phyloP scores from a whole-genome alignment of 2,329 filamentous ascomycete species.

The Huntiella moniliformis region DNA sequence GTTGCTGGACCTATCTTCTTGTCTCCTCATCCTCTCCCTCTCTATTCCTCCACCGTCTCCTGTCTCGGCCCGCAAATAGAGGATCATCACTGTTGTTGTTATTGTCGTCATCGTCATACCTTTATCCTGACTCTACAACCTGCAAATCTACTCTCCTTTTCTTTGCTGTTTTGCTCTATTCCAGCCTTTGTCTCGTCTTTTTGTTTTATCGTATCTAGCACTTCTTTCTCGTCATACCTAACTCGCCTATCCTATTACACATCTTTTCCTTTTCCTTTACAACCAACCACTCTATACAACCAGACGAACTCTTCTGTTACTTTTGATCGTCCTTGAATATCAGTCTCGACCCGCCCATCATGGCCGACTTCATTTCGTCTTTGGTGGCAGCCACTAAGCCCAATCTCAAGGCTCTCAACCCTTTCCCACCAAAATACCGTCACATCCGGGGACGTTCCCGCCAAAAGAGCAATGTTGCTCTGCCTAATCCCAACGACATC shows the following conservation, averaged over 20 bases:
- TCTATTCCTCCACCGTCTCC: too few species aligned
- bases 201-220: background rate
- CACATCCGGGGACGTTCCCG: conserved; percentile 21
- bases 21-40: too few species aligned
- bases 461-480: conserved; percentile 21
- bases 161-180: background rate
- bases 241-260: too few species aligned
- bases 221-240: background rate
- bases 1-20: too few species aligned
- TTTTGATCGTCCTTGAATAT: background rate
- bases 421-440: conserved; percentile 23
- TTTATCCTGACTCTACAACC: too few species aligned
- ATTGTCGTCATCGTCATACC: background rate
- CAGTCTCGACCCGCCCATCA: conserved; percentile 9
- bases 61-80: background rate
- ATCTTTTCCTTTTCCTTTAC: background rate
- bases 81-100: background rate
- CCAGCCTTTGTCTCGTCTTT: background rate
- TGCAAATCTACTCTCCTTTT: background rate
- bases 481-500: conserved; percentile 36
- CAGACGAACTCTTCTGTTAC: background rate
- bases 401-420: conserved; percentile 25
- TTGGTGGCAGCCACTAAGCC: conserved; percentile 22
- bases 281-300: background rate
- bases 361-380: conserved; percentile 23